phyloP scores from a whole-genome alignment of 2,329 filamentous ascomycete species.

The Phoma sp. region DNA sequence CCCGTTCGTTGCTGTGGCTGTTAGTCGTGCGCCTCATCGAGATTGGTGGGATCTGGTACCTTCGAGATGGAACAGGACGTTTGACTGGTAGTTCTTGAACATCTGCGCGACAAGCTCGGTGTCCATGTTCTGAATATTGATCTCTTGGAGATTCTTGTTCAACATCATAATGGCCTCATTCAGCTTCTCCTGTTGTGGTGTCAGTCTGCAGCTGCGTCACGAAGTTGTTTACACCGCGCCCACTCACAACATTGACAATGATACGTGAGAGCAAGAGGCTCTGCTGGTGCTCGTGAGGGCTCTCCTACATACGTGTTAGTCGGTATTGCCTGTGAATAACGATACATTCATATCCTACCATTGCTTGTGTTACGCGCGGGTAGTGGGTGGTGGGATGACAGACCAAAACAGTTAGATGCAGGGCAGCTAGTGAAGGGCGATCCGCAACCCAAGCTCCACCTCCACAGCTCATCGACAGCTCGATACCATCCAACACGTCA shows the following conservation, averaged over 20 bases:
- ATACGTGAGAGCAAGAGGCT: slow-evolving; percentile 91
- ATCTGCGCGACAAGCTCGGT: slow-evolving; percentile 97
- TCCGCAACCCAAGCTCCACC: slow-evolving; percentile 27
- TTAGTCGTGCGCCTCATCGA: background rate
- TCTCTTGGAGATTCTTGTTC: slow-evolving; percentile 93
- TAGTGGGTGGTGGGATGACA: slow-evolving; percentile 33
- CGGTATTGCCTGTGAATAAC: background rate
- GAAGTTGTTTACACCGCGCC: background rate
- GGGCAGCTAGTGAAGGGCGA: slow-evolving; percentile 25
- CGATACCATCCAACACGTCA: slow-evolving; percentile 6
- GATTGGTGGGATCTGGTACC: slow-evolving; percentile 61
- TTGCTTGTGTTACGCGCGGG: slow-evolving; percentile 27
- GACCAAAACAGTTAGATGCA: slow-evolving; percentile 38
- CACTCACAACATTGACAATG: slow-evolving; percentile 92
- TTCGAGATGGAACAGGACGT: slow-evolving; percentile 96
- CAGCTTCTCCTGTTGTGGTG: slow-evolving; percentile 82
- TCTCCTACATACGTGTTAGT: slow-evolving; percentile 67
- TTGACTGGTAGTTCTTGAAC: slow-evolving; percentile 99
- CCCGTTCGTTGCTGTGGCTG: slow-evolving; percentile 75
- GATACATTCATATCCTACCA: slow-evolving; percentile 31
- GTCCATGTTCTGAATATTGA: slow-evolving; percentile 99
- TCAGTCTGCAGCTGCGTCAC: slow-evolving; percentile 13
- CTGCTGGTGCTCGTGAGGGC: slow-evolving; percentile 97
- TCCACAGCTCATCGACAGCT: slow-evolving; percentile 24
- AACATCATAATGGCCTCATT: slow-evolving; percentile 92